These are phyloP conservation scores for Pyrenochaeta sp. DNA, from an alignment of 2,329 filamentous ascomycete species.

Conservation along the genomic window DNA sequence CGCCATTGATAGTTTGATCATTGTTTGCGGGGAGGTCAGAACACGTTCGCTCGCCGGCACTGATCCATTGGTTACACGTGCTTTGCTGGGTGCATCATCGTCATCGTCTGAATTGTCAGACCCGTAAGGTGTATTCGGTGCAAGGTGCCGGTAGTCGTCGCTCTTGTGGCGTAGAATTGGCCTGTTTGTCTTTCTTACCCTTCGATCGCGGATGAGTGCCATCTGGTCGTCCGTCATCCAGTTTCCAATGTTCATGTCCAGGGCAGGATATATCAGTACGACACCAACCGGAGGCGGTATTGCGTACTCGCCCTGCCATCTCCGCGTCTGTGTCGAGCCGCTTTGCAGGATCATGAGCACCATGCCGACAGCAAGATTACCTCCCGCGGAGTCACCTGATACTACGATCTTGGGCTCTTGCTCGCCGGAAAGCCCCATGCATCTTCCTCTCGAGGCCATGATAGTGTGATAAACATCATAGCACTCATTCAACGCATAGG, in stretches of 20 bases:
- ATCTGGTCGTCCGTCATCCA: constrained; percentile 99
- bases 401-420: constrained; percentile 73
- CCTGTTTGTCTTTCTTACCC: constrained; percentile 78
- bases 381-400: constrained; percentile 82
- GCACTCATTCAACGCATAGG: constrained; percentile 85
- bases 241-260: constrained; percentile 97
- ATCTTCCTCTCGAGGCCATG: constrained; percentile 74
- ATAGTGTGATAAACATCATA: constrained; percentile 85
- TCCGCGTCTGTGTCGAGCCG: constrained; percentile 64
- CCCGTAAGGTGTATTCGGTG: constrained; percentile 79
- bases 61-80: constrained; percentile 13
- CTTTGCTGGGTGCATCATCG: constrained; percentile 30
- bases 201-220: constrained; percentile 86
- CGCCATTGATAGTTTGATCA: constrained; percentile 50
- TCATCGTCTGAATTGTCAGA: constrained; percentile 76
- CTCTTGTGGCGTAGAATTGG: constrained; percentile 84
- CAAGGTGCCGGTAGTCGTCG: constrained; percentile 85
- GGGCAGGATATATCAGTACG: constrained; percentile 84
- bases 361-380: constrained; percentile 80
- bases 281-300: constrained; percentile 82
- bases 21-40: constrained; percentile 44
- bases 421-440: constrained; percentile 76
- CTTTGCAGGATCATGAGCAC: constrained; percentile 90
- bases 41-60: constrained; percentile 31
- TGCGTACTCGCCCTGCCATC: constrained; percentile 64